Base-by-base conservation (phyloP, 2,329 filamentous ascomycete genomes). In the Chalara sp. region DNA sequence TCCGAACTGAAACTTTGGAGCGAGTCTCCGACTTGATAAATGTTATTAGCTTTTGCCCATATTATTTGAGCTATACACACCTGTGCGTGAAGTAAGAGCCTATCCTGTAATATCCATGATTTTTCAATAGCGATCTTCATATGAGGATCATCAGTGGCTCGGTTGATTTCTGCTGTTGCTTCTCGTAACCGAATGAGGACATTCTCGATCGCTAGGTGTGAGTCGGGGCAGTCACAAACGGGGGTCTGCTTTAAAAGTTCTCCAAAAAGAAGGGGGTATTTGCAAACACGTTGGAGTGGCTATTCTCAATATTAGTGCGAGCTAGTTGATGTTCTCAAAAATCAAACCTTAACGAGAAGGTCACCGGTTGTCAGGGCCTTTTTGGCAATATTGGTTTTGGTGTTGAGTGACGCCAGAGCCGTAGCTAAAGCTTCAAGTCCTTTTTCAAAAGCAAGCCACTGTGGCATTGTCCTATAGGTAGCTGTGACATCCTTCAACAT, bases 251-350 rank as follows among this genome's bases (percentile, higher is more conserved):
- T 91, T 53, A 91, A 76, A 6, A 99, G 75, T 61, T 96, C 89
- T 5, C 83, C 78, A 62, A 97, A 91, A 2, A 97, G 73, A 4
- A 99, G 73, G 8, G 89, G 89, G 63, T 97, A 97, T 70, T 87
- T 89, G 72, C 89, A 95, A 28, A 96, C 80, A 50, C 92, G 80
- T 68, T 99, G 92, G 21, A 96, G 91, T 0, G 92, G 93, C 88
- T 95, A 49, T 12, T 32, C 35, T 21, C 21, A 33, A 13, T n/a
- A 39, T 54, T 30, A 51, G 49, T 13, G 39, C 39, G 11, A 12
- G 55, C 41, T 28, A 41, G 33, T 4, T 13, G 32, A 45, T 28
- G 5, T 11, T 39, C 10, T 2, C 43, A 8, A 2, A 44, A 30
- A 39, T 6, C 28, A 47, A 46, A 89, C 90, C 80, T 97, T 97